Evolutionary conservation across 2,329 filamentous ascomycete genomes (phyloP).

Genomic region (Trichoderma koningiopsis): DNA sequence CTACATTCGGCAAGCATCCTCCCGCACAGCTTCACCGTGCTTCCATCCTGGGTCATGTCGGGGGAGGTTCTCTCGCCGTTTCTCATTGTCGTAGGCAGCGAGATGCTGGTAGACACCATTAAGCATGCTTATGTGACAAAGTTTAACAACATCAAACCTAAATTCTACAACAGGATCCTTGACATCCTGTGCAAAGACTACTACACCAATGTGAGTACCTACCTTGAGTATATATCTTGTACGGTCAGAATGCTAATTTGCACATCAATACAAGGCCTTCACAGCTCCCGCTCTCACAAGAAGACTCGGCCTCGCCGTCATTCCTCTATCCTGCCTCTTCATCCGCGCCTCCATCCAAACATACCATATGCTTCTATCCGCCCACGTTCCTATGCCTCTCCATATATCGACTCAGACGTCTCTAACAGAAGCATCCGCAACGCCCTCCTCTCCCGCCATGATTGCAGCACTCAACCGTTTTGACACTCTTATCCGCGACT

Average conservation of each 20-base stretch:
- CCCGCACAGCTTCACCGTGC: constrained; percentile 85
- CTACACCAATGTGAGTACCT: constrained; percentile 77
- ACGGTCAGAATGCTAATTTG: not conserved
- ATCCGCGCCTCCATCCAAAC: constrained; percentile 93
- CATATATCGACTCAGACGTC: constrained; percentile 66
- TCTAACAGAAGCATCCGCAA: constrained; percentile 63
- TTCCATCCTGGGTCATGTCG: constrained; percentile 75
- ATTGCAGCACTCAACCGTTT: constrained; percentile 78
- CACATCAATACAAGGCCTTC: constrained; percentile 66
- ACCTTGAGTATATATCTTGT: too few relatives aligned
- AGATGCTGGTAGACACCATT: constrained; percentile 95
- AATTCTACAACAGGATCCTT: constrained; percentile 84
- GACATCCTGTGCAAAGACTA: constrained; percentile 97
- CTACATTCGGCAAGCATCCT: constrained; percentile 73
- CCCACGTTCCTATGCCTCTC: constrained; percentile 75
- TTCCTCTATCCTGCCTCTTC: constrained; percentile 92
- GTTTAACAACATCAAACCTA: constrained; percentile 95
- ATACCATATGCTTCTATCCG: constrained; percentile 96
- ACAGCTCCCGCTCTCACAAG: constrained; percentile 86
- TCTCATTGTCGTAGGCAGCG: constrained; percentile 88
- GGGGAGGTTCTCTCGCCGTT: constrained; percentile 92
- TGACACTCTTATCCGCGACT: constrained; percentile 73
- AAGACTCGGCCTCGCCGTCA: constrained; percentile 84
- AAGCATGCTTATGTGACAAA: constrained; percentile 98
- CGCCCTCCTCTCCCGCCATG: constrained; percentile 70